A percentile compares a stretch with the other conserved stretches of the same genome.
phyloP scores from a whole-genome alignment of 345 rosid genomes.

The Lepidium didymum region DNA sequence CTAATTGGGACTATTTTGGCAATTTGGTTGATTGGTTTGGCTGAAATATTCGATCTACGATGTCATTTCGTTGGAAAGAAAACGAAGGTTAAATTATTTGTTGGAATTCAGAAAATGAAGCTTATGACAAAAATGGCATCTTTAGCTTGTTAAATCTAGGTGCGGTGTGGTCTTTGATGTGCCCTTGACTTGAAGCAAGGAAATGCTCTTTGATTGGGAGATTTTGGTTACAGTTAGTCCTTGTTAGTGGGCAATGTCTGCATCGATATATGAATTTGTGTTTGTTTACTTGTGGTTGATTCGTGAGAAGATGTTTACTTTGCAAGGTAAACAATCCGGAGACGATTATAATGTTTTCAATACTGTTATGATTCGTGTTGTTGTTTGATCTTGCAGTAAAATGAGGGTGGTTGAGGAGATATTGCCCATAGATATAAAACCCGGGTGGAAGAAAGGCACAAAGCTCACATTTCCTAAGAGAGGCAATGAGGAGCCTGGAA shows the following conservation, averaged over 20 bases:
- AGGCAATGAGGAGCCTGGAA: slow-evolving; percentile 80
- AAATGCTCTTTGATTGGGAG: background rate
- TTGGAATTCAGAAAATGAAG: background rate
- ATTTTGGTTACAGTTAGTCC: background rate
- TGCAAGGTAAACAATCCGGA: background rate
- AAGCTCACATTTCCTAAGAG: slow-evolving; percentile 84
- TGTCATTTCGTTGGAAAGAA: background rate
- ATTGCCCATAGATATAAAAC: slow-evolving; percentile 74
- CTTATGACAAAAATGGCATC: background rate
- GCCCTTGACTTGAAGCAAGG: background rate
- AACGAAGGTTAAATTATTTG: background rate
- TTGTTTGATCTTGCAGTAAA: slow-evolving; percentile 44
- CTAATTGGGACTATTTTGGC: background rate
- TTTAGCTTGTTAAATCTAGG: background rate
- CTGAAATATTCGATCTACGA: too few species aligned
- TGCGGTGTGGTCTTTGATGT: background rate
- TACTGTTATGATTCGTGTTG: background rate
- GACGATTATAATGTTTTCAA: background rate
- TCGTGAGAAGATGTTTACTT: background rate
- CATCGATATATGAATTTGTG: background rate
- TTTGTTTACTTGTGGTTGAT: slow-evolving; percentile 1
- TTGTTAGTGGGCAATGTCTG: background rate
- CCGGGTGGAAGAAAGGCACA: slow-evolving; percentile 98
- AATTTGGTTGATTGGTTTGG: background rate
- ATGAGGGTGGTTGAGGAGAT: slow-evolving; percentile 57